These are phyloP conservation scores for Metroxylon sagu DNA, from an alignment of 176 grass and related monocot genomes.

Conservation along the genomic window DNA sequence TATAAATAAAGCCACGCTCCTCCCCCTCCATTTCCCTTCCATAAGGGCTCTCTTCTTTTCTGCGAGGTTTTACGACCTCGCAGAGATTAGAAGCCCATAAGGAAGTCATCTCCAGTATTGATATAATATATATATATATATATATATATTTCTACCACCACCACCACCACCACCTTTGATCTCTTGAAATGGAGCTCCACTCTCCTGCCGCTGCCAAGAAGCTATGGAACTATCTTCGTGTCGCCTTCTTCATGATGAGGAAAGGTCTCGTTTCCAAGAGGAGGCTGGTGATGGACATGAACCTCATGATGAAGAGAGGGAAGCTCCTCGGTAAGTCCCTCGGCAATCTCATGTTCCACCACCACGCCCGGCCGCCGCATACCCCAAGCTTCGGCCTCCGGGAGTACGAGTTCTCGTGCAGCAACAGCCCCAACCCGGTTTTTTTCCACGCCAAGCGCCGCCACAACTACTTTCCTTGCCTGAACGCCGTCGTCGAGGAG, in stretches of 20 bases:
- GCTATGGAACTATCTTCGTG: constrained; percentile 67
- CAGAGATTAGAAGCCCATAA: constrained; percentile 5
- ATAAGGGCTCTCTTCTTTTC: constrained; percentile 13
- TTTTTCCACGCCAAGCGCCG: constrained; percentile 45
- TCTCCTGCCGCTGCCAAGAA: constrained; percentile 33
- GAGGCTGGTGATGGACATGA: constrained; percentile 49
- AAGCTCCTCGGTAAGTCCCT: constrained; percentile 46
- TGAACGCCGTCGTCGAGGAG: constrained; percentile 29
- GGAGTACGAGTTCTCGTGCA: constrained; percentile 91
- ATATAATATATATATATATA: no score
- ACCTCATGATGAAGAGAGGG: constrained; percentile 62
- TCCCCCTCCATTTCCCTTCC: neutral
- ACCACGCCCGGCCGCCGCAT: constrained; percentile 11
- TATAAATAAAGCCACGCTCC: neutral
- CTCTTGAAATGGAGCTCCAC: constrained; percentile 33
- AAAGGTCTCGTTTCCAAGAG: constrained; percentile 69
- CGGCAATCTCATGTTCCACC: constrained; percentile 36
- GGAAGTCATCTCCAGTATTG: no score
- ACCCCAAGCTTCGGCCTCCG: constrained; percentile 8
- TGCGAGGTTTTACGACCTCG: constrained; percentile 39
- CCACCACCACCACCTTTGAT: no score
- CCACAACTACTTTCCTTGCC: constrained; percentile 66
- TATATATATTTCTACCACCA: no score
- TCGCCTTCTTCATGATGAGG: constrained; percentile 71
- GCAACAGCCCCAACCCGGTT: constrained; percentile 45